Evolutionary conservation across 2,329 filamentous ascomycete species (phyloP).

Genomic region (Aspergillus ochraceoroseus): DNA sequence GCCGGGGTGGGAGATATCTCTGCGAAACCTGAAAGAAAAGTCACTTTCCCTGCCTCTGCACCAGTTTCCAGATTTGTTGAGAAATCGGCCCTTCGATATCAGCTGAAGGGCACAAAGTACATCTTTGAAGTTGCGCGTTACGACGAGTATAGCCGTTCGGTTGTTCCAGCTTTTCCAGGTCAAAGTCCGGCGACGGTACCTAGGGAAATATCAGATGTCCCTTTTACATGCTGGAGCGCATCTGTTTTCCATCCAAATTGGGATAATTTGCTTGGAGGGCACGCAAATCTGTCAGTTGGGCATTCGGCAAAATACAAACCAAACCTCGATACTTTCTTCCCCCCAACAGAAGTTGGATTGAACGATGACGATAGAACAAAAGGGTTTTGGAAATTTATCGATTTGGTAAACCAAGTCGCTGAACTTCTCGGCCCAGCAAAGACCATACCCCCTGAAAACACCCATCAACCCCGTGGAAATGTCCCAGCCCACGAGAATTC

Average conservation of each 20-base stretch:
- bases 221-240: conserved; percentile 37
- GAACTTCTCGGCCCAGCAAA: conserved; percentile 29
- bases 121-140: conserved; percentile 44
- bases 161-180: conserved; percentile 13
- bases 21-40: conserved; percentile 26
- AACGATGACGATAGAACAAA: conserved; percentile 16
- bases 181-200: conserved; percentile 6
- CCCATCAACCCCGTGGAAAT: not conserved
- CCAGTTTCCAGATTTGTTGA: conserved; percentile 36
- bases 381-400: conserved; percentile 38
- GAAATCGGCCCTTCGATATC: conserved; percentile 39
- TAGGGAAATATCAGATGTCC: conserved; percentile 22
- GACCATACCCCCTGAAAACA: conserved; percentile 1
- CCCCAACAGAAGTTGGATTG: conserved; percentile 17
- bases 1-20: conserved; percentile 22
- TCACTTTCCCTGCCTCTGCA: conserved; percentile 27
- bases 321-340: conserved; percentile 37
- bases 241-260: conserved; percentile 38
- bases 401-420: conserved; percentile 33
- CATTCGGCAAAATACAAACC: conserved; percentile 33
- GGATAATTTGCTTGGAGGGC: conserved; percentile 40
- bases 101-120: conserved; percentile 39
- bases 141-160: conserved; percentile 32
- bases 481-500: not conserved
- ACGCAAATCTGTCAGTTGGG: conserved; percentile 34